These are phyloP conservation scores for Psilocybe tampanensis DNA, from an alignment of 768 basidiomycete species.

Conservation along the genomic window DNA sequence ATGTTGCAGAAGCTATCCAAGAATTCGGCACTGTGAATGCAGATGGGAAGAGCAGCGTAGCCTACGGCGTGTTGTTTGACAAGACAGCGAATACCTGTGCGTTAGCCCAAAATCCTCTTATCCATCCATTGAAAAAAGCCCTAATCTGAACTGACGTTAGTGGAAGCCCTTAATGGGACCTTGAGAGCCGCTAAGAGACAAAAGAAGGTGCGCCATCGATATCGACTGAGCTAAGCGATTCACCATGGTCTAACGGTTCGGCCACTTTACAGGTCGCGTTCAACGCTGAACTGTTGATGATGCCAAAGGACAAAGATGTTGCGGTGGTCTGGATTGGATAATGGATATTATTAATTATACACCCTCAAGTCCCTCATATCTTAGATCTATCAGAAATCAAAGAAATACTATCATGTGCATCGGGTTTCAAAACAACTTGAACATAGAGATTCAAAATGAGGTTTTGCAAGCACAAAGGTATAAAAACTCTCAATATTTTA, in stretches of 20 bases:
- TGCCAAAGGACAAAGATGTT: constrained; percentile 52
- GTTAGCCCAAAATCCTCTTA: constrained; percentile 14
- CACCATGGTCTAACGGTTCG: neutral
- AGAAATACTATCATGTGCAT: too few relatives aligned
- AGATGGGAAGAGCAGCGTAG: constrained; percentile 38
- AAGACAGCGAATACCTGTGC: constrained; percentile 49
- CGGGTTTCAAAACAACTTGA: too few relatives aligned
- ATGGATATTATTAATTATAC: neutral
- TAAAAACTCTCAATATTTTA: too few relatives aligned
- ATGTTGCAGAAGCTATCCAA: constrained; percentile 41
- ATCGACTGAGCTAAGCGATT: neutral
- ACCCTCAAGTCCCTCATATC: too few relatives aligned
- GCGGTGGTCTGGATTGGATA: constrained; percentile 41
- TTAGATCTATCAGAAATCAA: too few relatives aligned
- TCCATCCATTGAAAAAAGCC: neutral
- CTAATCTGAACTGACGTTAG: constrained; percentile 23
- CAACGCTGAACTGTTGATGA: constrained; percentile 49
- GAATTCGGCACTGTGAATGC: constrained; percentile 39
- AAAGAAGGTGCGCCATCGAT: constrained; percentile 39
- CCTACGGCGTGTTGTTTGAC: constrained; percentile 48
- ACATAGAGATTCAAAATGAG: too few relatives aligned
- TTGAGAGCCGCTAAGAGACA: constrained; percentile 47
- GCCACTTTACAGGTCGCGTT: constrained; percentile 38
- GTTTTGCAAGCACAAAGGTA: too few relatives aligned
- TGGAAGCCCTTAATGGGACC: constrained; percentile 53